These are phyloP conservation scores for Hysterium pulicare DNA, from an alignment of 2,329 filamentous ascomycete genomes.

Conservation along the genomic window DNA sequence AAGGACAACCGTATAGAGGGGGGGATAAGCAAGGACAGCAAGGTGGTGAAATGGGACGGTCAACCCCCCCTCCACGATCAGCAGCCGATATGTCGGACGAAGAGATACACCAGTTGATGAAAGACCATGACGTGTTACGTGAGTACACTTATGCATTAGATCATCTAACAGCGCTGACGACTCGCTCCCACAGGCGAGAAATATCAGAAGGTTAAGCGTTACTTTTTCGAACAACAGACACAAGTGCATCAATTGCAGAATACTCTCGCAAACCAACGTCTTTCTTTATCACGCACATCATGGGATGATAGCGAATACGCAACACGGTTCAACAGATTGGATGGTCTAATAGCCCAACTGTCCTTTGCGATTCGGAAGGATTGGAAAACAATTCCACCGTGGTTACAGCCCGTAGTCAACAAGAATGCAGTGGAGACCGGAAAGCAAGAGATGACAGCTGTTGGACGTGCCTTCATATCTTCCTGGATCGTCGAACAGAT, in stretches of 20 bases:
- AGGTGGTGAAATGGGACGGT: conserved; percentile 34
- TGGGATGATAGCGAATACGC: conserved; percentile 94
- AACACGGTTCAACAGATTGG: conserved; percentile 82
- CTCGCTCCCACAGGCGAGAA: conserved; percentile 65
- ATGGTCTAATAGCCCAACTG: conserved; percentile 90
- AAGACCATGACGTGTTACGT: conserved; percentile 51
- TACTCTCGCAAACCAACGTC: conserved; percentile 91
- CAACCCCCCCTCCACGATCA: conserved; percentile 46
- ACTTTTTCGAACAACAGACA: conserved; percentile 88
- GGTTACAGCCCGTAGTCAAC: conserved; percentile 78
- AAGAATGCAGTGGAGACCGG: conserved; percentile 80
- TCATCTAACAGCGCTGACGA: background rate
- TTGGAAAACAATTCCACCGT: conserved; percentile 77
- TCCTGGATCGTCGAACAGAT: conserved; percentile 89
- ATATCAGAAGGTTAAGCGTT: conserved; percentile 96
- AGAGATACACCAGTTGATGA: conserved; percentile 45
- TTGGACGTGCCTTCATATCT: conserved; percentile 83
- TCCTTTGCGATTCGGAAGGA: conserved; percentile 96
- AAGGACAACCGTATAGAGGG: conserved; percentile 43
- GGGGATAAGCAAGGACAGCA: conserved; percentile 30
- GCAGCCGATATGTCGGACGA: conserved; percentile 47
- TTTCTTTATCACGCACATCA: conserved; percentile 89
- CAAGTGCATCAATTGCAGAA: conserved; percentile 96
- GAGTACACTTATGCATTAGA: conserved; percentile 17
- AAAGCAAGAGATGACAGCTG: conserved; percentile 96